These are phyloP conservation scores for Knoxdaviesia proteae DNA, from an alignment of 2,329 filamentous ascomycete species.

Conservation along the genomic window DNA sequence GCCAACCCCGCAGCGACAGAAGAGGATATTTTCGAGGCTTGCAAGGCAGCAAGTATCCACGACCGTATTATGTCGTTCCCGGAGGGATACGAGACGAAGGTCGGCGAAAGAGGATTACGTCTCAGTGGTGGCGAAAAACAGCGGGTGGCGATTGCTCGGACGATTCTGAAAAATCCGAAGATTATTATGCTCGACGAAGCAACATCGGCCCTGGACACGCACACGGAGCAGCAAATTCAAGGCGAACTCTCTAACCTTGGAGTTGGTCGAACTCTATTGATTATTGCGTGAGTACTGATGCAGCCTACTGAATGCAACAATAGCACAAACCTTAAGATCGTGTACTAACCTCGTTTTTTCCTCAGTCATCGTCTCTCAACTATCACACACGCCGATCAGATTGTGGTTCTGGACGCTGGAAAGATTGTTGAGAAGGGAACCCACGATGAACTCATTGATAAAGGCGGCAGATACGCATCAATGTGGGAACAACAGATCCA, in stretches of 20 bases:
- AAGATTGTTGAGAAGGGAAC: slow-evolving; percentile 58
- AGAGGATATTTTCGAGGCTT: slow-evolving; percentile 64
- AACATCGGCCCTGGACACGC: slow-evolving; percentile 75
- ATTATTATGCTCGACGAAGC: slow-evolving; percentile 90
- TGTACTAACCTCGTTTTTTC: slow-evolving; percentile 6
- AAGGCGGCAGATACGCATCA: slow-evolving; percentile 53
- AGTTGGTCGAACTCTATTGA: slow-evolving; percentile 72
- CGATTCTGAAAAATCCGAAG: slow-evolving; percentile 75
- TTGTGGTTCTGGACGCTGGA: slow-evolving; percentile 61
- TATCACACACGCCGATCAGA: slow-evolving; percentile 70
- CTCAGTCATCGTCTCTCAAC: slow-evolving; percentile 57
- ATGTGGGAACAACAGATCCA: slow-evolving; percentile 85
- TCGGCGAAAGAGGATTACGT: slow-evolving; percentile 72
- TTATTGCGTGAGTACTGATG: slow-evolving; percentile 54
- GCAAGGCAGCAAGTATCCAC: slow-evolving; percentile 73
- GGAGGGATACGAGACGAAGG: slow-evolving; percentile 72
- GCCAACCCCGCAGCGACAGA: slow-evolving; percentile 65
- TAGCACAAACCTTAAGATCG: background rate
- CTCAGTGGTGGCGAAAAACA: slow-evolving; percentile 87
- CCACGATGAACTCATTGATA: slow-evolving; percentile 52
- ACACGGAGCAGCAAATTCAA: slow-evolving; percentile 87
- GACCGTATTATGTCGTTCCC: slow-evolving; percentile 81
- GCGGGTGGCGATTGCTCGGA: slow-evolving; percentile 78
- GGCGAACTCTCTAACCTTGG: slow-evolving; percentile 64
- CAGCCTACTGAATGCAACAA: background rate